Base-by-base conservation (phyloP, 2,329 filamentous ascomycete species). In the Biscogniauxia marginata region DNA sequence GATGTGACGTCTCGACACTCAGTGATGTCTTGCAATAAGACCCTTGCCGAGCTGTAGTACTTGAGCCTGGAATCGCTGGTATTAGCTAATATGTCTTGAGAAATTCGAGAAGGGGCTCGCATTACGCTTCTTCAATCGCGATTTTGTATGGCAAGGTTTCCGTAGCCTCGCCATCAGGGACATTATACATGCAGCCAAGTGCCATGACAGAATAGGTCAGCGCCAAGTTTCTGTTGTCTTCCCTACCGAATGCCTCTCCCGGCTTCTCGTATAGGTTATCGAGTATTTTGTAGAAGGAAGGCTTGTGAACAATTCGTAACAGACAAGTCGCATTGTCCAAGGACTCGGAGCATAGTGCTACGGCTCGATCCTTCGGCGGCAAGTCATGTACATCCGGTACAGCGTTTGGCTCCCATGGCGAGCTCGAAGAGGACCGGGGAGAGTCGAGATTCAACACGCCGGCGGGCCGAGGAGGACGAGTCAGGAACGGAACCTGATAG, bases 1-100 rank as follows among this genome's bases (percentile, higher is more conserved):
- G 89, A 89, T 19, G 80, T 83, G 46, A 93, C 77, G 67, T 93
- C 89, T 48, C 89, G 85, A 63, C 89, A 92, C 57, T 87, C 84
- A 1, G 84, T 84, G 46, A 87, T 77, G 59, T 87, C 85, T 55
- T 84, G 79, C 49, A 93, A 75, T 55, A 92, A 77, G 46, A 83
- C 75, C 54, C 88, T 82, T 4, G 89, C 84, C 3, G 82, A 81
- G 63, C 83, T 84, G 70, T 91, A 92, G 61, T 90, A 93, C 76
- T 89, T 90, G 60, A 88, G 79, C 24, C 90, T 92, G 67, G 23
- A 59, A 48, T 47, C 11, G 23, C n/a, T 18, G 5, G 30, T 53
- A 61, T 73, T 58, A 73, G 65, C 49, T 43, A 21, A 49, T 47
- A 34, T 16, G 25, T 43, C 18, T 4, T n/a, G 23, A n/a, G 16